Evolutionary conservation across 306 rosid genomes (phyloP), one percentile per base, ranked within the genome.

Genomic region (Spatholobus suberectus): DNA sequence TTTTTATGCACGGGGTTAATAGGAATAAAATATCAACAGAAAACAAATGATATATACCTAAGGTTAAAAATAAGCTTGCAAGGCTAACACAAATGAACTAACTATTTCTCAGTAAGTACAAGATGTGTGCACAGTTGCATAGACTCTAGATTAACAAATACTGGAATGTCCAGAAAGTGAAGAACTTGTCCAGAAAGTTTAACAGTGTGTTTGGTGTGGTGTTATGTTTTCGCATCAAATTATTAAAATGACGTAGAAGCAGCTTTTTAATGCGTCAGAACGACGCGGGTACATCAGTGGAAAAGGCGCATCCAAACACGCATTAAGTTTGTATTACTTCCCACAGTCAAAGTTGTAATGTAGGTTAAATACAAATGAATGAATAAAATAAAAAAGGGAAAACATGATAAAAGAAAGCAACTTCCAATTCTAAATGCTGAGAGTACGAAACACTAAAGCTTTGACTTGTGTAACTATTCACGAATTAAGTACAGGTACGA

Each of bases 71-170:
- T 41, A 24, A 34, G 17, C 51, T 51, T 37, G 20, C 32, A 76
- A 49, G 43, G 26, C 52, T 17, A 74, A 61, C 63, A 55, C 63
- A 73, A 75, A 70, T 79, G 82, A 40, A 52, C 59, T 6, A 18
- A 75, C 34, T 35, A 63, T 70, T 44, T 73, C 40, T 70, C 44
- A 49, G 69, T 20, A 73, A 73, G 76, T 13, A 71, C 40, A 51
- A 66, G 38, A 20, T 44, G 67, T 54, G 58, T 32, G 49, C 70
- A 76, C 49, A 37, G 5, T 46, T 63, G 76, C 37, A 43, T 35
- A 67, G 38, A 81, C 13, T 35, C 24, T 68, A 4, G 76, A 68
- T 69, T 35, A 69, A 80, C 23, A 29, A 62, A 29, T 15, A 15
- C 69, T 14, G 41, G 41, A 21, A 14, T 17, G 0, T 38, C 59